A percentile compares a stretch with the other conserved stretches of the same genome.
These are phyloP conservation scores for Rubroshorea leprosula DNA, from an alignment of 345 rosid species.

Conservation along the genomic window DNA sequence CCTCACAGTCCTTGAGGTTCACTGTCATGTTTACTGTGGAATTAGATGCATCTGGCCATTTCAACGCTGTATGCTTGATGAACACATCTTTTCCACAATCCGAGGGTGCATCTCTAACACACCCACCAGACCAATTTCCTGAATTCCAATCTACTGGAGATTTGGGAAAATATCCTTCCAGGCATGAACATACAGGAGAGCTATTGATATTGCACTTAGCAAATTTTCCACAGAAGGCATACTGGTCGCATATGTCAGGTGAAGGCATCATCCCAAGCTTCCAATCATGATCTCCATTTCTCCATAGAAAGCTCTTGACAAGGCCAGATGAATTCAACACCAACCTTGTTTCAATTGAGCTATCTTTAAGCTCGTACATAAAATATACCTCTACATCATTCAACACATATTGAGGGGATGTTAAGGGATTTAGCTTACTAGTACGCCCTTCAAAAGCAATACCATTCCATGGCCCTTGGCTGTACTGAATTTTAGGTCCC, in stretches of 20 bases:
- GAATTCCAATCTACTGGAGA: slow-evolving; percentile 27
- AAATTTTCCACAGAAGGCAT: slow-evolving; percentile 34
- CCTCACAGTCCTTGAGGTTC: slow-evolving; percentile 31
- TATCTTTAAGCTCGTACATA: slow-evolving; percentile 21
- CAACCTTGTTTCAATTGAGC: slow-evolving; percentile 26
- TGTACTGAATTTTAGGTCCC: slow-evolving; percentile 8
- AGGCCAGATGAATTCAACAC: slow-evolving; percentile 22
- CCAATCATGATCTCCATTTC: slow-evolving; percentile 28
- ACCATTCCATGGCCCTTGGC: slow-evolving; percentile 52
- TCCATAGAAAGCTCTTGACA: slow-evolving; percentile 36
- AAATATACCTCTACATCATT: slow-evolving; percentile 29
- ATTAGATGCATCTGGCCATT: slow-evolving; percentile 37
- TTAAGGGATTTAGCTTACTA: slow-evolving; percentile 16
- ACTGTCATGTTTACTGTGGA: slow-evolving; percentile 24
- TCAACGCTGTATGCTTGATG: slow-evolving; percentile 20
- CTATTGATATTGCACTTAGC: slow-evolving; percentile 34
- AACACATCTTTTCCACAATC: slow-evolving; percentile 34
- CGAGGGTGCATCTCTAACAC: slow-evolving; percentile 31
- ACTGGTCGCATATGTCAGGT: slow-evolving; percentile 38
- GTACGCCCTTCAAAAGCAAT: slow-evolving; percentile 29
- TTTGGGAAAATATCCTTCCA: slow-evolving; percentile 39
- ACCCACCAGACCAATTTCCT: slow-evolving; percentile 36
- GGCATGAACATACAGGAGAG: slow-evolving; percentile 33
- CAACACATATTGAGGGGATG: slow-evolving; percentile 19
- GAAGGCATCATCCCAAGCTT: slow-evolving; percentile 23